phyloP scores from a whole-genome alignment of 768 basidiomycete species.

The Lentinula guzmanii region DNA sequence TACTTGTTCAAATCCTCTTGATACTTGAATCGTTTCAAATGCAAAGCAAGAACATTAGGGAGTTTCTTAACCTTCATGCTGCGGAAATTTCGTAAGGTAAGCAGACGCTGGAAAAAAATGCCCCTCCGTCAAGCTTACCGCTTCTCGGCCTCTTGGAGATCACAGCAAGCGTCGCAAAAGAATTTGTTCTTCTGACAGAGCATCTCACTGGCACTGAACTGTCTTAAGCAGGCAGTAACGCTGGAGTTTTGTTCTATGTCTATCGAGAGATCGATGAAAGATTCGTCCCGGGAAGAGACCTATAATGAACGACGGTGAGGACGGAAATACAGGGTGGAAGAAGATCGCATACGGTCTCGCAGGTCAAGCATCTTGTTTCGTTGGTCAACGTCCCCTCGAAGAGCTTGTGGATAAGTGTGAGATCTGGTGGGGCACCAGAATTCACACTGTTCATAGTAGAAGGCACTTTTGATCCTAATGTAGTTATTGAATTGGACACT shows the following conservation, averaged over 20 bases:
- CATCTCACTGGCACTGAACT: constrained; percentile 98
- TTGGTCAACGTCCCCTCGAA: constrained; percentile 94
- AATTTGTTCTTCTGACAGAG: constrained; percentile 98
- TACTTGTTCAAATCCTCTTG: constrained; percentile 88
- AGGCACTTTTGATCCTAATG: constrained; percentile 42
- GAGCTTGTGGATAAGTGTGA: constrained; percentile 84
- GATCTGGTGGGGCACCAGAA: constrained; percentile 42
- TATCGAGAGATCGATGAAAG: constrained; percentile 96
- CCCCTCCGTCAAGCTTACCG: constrained; percentile 45
- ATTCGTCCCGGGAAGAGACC: constrained; percentile 92
- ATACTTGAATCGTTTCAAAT: constrained; percentile 98
- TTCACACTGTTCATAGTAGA: constrained; percentile 35
- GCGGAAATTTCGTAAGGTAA: constrained; percentile 4
- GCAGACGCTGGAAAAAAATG: background rate
- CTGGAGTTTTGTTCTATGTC: constrained; percentile 99
- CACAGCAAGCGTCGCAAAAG: constrained; percentile 96
- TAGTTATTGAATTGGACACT: constrained; percentile 60
- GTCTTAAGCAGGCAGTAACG: constrained; percentile 90
- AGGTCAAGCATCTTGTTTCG: constrained; percentile 95
- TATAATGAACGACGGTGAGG: constrained; percentile 19
- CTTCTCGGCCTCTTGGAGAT: constrained; percentile 96
- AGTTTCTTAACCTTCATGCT: constrained; percentile 99
- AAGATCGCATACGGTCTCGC: constrained; percentile 75
- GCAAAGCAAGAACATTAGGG: constrained; percentile 91
- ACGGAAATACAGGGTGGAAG: constrained; percentile 3